phyloP scores from a whole-genome alignment of 2,329 filamentous ascomycete genomes.

The Calonectria montana region DNA sequence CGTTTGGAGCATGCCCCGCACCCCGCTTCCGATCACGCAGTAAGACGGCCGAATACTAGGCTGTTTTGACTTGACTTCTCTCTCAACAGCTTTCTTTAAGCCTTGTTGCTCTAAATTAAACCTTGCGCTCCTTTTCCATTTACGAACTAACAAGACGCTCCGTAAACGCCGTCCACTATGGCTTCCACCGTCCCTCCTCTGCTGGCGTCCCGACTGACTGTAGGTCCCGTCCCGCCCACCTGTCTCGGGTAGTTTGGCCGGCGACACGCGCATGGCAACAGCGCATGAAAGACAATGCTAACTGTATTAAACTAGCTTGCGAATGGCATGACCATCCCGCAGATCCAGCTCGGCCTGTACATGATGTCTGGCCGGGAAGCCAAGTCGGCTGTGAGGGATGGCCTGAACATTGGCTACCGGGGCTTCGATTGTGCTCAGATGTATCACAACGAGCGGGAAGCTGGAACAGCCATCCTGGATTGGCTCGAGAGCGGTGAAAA shows the following conservation, averaged over 20 bases:
- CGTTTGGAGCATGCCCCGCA: conserved; percentile 7
- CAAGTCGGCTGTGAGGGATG: conserved; percentile 66
- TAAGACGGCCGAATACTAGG: background rate
- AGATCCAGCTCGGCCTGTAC: conserved; percentile 80
- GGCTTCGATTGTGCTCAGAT: conserved; percentile 66
- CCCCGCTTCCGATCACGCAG: conserved; percentile 20
- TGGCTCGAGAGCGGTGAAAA: conserved; percentile 65
- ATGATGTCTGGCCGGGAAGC: conserved; percentile 74
- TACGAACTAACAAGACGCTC: background rate
- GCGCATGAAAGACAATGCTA: background rate
- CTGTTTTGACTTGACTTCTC: background rate
- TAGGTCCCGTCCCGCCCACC: conserved; percentile 25
- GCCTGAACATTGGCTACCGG: conserved; percentile 64
- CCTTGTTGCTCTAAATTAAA: background rate
- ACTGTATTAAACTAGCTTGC: conserved; percentile 56
- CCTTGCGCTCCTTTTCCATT: background rate
- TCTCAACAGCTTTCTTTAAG: background rate
- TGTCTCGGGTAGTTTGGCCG: background rate
- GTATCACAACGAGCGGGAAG: conserved; percentile 77
- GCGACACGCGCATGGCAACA: background rate
- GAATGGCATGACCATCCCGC: conserved; percentile 75
- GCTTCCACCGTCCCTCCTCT: conserved; percentile 33
- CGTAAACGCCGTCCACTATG: conserved; percentile 22
- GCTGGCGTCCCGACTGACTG: conserved; percentile 38
- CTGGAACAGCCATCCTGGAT: conserved; percentile 71